Base-by-base conservation (phyloP, 257 asterid genomes). In the Linderniella brevidens region DNA sequence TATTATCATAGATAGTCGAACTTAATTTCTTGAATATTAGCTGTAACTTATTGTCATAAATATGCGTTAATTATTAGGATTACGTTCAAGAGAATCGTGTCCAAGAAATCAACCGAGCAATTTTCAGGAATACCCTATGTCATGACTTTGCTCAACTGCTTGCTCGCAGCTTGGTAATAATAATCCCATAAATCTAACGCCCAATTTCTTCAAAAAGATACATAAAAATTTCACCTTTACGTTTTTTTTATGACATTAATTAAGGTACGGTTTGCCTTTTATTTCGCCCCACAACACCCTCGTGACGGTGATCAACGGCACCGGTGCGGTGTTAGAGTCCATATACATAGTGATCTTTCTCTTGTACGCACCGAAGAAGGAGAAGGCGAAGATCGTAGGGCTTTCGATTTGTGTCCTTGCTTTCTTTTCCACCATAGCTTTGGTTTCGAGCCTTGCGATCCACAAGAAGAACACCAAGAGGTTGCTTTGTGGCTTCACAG, bases 91-190 rank as follows among this genome's bases (percentile, higher is more conserved):
- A 77, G 94, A 64, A 71, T 82, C 39, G 44, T 79, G 11, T 54
- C 17, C 69, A 77, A 69, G 0, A 68, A 55, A 60, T 70, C 82
- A 2, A 74, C 87, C 1, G 93, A 86, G 65, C 80, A 79, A 51
- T 86, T 86, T 46, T 86, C 96, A 13, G 94, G 93, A 35, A 52
- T 82, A n/a, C 96, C 96, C 17, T 86, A 86, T 49, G 73, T 69
- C 47, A 82, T 86, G 96, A 75, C 96, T 44, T 43, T 79, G 68
- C 90, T 79, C 72, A 86, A 86, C 71, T 82, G 94, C 80, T 66
- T 86, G 68, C 80, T 86, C 14, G 79, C 93, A 38, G 76, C 77
- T 12, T 82, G 94, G 96, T 86, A 7, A 19, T 25, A 25, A 25
- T 25, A 25, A 8, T 6, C 32, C 32, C 32, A 25, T 2, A 25